Evolutionary conservation across 1,139 yeast genomes (phyloP), one percentile per base, ranked within the genome.

Genomic region (Suhomyces chickasaworum): DNA sequence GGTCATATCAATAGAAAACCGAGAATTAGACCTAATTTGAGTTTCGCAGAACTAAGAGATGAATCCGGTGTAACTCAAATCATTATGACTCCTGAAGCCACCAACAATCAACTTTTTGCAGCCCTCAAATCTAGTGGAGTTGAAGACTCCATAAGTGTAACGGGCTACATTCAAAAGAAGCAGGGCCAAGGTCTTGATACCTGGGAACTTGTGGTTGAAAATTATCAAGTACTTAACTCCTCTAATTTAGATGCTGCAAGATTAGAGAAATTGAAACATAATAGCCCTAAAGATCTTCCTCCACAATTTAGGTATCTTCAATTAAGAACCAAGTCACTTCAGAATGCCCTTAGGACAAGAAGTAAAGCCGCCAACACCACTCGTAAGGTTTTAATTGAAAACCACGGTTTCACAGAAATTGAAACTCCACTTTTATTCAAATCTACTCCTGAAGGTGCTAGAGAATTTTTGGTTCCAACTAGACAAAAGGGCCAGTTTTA

Each of bases 371-470:
- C 91, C 12, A 65, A 71, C 32, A 57, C 73, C 6, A 74, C 88
- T 4, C 73, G 97, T 40, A 56, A 68, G 0, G 66, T 69, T 0
- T 71, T 93, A 29, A 53, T 60, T 3, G 61, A 68, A 4, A 63
- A 65, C 13, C 76, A 74, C 42, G 71, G 70, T 9, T 93, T 93
- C 63, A 78, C 80, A 0, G 99, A 93, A 59, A 78, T 95, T 35
- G 99, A 93, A 61, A 93, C 99, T 0, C 99, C 99, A 0, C 64
- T 91, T 12, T 68, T 93, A 25, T 93, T 93, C 73, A 91, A 93
- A 61, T 88, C 97, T 1, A 93, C 99, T 0, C 99, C 99, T 0
- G 99, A 93, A 66, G 99, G 99, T 9, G 99, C 99, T 1, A 75
- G 96, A 35, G 99, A 93, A 65, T 93, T 93, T 60, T 67, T 95